Evolutionary conservation across 2,329 filamentous ascomycete genomes (phyloP).

Genomic region (Aspergillus caelatus): DNA sequence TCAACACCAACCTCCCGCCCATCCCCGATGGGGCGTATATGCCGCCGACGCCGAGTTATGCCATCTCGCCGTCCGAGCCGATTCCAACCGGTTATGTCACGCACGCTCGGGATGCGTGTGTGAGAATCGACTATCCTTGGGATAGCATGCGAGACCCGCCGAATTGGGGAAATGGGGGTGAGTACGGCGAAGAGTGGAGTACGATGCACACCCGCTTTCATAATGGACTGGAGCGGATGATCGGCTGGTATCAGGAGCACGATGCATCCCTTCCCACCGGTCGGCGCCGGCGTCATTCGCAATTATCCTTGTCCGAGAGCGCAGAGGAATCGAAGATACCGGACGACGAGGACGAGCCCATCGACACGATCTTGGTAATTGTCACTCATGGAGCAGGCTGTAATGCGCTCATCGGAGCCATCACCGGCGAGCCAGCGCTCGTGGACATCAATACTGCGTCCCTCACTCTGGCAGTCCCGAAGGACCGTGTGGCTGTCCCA

Average conservation of each 20-base stretch:
- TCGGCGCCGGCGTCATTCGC: constrained; percentile 21
- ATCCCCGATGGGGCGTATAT: constrained; percentile 60
- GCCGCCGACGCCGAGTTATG: constrained; percentile 78
- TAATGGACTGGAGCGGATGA: constrained; percentile 73
- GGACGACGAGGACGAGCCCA: constrained; percentile 63
- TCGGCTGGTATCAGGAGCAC: constrained; percentile 76
- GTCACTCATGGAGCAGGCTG: constrained; percentile 95
- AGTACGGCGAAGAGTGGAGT: constrained; percentile 92
- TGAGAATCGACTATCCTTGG: constrained; percentile 92
- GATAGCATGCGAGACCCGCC: constrained; percentile 81
- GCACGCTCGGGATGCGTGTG: constrained; percentile 84
- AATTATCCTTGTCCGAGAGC: constrained; percentile 18
- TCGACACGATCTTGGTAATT: constrained; percentile 79
- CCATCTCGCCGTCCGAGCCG: constrained; percentile 74
- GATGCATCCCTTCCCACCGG: constrained; percentile 21
- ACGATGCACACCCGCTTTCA: constrained; percentile 91
- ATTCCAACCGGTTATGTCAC: constrained; percentile 88
- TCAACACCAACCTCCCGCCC: constrained; percentile 36
- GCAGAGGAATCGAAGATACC: constrained; percentile 13
- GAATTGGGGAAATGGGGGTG: constrained; percentile 84
- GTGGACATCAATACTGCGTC: constrained; percentile 89
- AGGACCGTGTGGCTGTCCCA: constrained; percentile 36
- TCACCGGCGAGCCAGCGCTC: constrained; percentile 88
- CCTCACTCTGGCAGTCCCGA: constrained; percentile 80
- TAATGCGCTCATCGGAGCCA: constrained; percentile 89